Evolutionary conservation across 371 early-diverging fungal species (phyloP), one percentile per base, ranked within the genome.

Genomic region (Zychaea mexicana): DNA sequence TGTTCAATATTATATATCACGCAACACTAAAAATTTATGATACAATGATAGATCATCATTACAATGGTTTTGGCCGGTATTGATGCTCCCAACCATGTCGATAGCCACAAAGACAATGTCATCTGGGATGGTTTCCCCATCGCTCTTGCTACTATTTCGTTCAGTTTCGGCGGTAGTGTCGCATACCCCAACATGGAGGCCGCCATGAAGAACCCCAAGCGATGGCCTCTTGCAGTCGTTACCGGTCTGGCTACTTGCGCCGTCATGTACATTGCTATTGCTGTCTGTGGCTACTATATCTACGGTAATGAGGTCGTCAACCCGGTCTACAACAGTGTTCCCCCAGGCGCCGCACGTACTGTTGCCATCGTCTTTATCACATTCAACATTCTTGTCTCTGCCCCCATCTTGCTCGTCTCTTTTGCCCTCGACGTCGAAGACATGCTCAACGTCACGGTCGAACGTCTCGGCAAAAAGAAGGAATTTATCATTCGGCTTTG

Each of bases 151-250:
- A 87, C 88, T 5, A 88, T 93, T 33, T 90, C 88, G 52, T 90
- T 92, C 68, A 84, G 86, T 66, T 93, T 89, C 63, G 92, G 93
- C 61, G 93, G 92, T 46, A 93, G 91, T 66, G 85, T 89, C 26
- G 86, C 92, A 57, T 93, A 89, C 52, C 92, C 94, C 15, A 90
- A 92, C 66, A 87, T 95, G n/a, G 93, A 94, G 71, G 84, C 84
- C 31, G 88, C 92, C 26, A 93, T 96, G 94, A 80, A 82, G 61
- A 67, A 84, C n/a, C 95, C 93, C 61, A 77, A 82, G 62, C 64
- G 84, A 13, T 96, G 94, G 88, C 79, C 85, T 70, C 83, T 76
- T 68, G 88, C 92, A 8, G 71, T 93, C 31, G 68, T 81, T 13
- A 75, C 73, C 38, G 91, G 94, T 32, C 86, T 90, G 57, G 62